Evolutionary conservation across 2,329 filamentous ascomycete genomes (phyloP), one percentile per base, ranked within the genome.

Genomic region (Phialophora verrucosa): DNA sequence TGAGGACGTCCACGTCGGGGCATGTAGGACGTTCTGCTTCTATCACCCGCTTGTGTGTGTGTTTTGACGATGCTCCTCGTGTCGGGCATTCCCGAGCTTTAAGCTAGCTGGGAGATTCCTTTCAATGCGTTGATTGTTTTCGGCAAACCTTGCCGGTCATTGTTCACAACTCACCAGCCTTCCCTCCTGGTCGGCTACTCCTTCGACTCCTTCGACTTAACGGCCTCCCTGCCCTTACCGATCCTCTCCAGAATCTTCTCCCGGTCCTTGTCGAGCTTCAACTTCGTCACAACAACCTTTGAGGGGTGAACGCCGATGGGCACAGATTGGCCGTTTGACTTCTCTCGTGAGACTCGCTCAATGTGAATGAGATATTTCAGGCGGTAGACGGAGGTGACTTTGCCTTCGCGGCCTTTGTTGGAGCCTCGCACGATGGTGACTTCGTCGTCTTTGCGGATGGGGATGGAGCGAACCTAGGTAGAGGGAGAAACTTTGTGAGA

Each of bases 351-450:
- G 81, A 99, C 90, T 78, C 94, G 92, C 89, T 97, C 94, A 82
- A 99, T 83, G 89, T 98, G 94, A 81, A 99, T 90, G 80, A 93
- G 87, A 85, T 95, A 99, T 85, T 98, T 98, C 79, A 97, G 91
- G 83, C 93, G 92, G 90, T 97, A 99, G 82, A 98, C 94, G 78
- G 91, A 92, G 78, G 90, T 93, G 84, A 99, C 87, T 88, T 98
- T 98, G 87, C 95, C 95, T 87, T 98, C 94, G 79, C 93, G 92
- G 80, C 94, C 95, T 88, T 98, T 98, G 88, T 96, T 91, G 84
- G 86, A 85, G 78, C 95, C 95, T 76, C 95, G 93, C 80, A 94
- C 90, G 78, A 99, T 91, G 80, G 86, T 87, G 81, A 98, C 93
- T 85, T 96, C 92, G 84, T 97, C 91, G 81, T 97, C 94, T 86